Evolutionary conservation across 139 green algal genomes (phyloP).

Genomic region (Chlorella sp.): DNA sequence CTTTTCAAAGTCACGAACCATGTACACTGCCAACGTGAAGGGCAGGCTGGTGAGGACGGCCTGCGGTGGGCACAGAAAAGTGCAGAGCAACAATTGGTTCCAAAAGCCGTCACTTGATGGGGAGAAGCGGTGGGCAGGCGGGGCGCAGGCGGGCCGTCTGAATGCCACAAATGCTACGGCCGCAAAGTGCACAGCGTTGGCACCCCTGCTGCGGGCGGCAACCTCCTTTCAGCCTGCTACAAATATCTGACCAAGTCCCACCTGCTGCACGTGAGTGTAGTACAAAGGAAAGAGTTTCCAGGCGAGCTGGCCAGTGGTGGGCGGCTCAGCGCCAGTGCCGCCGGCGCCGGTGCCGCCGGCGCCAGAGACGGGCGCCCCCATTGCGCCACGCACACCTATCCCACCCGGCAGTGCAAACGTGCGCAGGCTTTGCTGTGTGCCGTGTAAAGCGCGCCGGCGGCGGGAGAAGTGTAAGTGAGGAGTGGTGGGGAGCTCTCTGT

Average conservation of each 20-base stretch:
- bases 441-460: too few relatives aligned
- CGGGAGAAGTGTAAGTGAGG: too few relatives aligned
- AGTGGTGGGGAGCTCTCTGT: too few relatives aligned
- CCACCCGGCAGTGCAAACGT: too few relatives aligned
- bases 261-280: constrained; percentile 42
- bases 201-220: background rate
- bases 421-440: too few relatives aligned
- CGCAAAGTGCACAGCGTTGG: background rate
- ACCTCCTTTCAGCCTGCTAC: background rate
- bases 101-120: too few relatives aligned
- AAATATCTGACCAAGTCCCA: background rate
- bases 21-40: constrained; percentile 71
- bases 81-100: background rate
- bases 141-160: too few relatives aligned
- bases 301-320: background rate
- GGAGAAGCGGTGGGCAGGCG: background rate
- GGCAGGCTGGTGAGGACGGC: constrained; percentile 68
- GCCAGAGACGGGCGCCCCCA: too few relatives aligned
- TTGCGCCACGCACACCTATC: too few relatives aligned
- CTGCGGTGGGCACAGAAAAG: constrained; percentile 20
- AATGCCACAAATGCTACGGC: background rate
- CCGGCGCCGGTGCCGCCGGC: too few relatives aligned
- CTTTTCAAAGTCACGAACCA: constrained; percentile 65
- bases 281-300: background rate
- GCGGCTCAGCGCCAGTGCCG: too few relatives aligned